Conservation (phyloP, 1,139 yeast genomes). For the Saccharomyces uvarum region DNA sequence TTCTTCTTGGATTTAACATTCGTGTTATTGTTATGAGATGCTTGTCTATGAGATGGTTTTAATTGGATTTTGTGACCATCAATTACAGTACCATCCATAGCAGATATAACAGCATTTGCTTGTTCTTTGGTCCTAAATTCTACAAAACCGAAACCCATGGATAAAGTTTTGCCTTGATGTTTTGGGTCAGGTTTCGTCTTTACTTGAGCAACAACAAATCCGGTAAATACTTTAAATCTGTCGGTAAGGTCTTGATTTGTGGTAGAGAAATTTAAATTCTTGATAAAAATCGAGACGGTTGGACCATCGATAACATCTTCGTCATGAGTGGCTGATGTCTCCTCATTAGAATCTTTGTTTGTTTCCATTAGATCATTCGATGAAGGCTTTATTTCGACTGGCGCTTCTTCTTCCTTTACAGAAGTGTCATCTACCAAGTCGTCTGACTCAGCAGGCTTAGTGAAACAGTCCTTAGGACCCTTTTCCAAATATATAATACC, state of each 20-base stretch:
- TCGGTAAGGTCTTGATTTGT: slow-evolving; percentile 50
- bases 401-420: slow-evolving; percentile 30
- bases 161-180: slow-evolving; percentile 51
- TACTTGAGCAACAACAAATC: slow-evolving; percentile 75
- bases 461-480: slow-evolving; percentile 81
- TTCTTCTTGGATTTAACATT: slow-evolving; percentile 33
- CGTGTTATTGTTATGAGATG: slow-evolving; percentile 31
- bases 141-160: slow-evolving; percentile 97
- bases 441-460: slow-evolving; percentile 41
- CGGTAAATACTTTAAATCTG: slow-evolving; percentile 62
- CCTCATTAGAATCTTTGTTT: slow-evolving; percentile 20
- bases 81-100: slow-evolving; percentile 68
- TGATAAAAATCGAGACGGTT: slow-evolving; percentile 79
- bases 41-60: slow-evolving; percentile 73
- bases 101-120: slow-evolving; percentile 67
- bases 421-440: slow-evolving; percentile 26
- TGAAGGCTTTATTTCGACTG: slow-evolving; percentile 40
- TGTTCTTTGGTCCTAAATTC: slow-evolving; percentile 75
- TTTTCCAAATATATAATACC: slow-evolving; percentile 83
- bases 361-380: slow-evolving; percentile 40
- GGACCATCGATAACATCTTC: slow-evolving; percentile 51
- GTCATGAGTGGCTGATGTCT: slow-evolving; percentile 29
- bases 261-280: slow-evolving; percentile 84
- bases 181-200: slow-evolving; percentile 87
- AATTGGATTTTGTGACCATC: slow-evolving; percentile 89